Percentiles rank a stretch among this genome's conserved stretches.
Conservation (phyloP, 2,329 filamentous ascomycete genomes). For the Fusarium stilboides region DNA sequence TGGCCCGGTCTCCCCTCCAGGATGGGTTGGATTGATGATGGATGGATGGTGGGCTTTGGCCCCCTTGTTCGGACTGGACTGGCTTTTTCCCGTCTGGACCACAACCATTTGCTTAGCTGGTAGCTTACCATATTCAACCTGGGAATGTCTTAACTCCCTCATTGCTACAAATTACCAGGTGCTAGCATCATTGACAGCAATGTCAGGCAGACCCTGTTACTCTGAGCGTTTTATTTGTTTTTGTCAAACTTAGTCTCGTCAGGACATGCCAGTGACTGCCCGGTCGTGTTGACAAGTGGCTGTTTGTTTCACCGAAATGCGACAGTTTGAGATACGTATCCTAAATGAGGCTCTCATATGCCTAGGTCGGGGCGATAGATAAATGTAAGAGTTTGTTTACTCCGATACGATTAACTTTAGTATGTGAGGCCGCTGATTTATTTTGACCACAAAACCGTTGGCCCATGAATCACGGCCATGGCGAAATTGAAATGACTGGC, state of each 20-base stretch:
- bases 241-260: constrained; percentile 13
- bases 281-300: constrained; percentile 10
- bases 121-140: constrained; percentile 27
- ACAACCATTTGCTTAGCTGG: constrained; percentile 30
- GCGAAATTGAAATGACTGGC: constrained; percentile 38
- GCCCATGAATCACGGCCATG: constrained; percentile 24
- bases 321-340: constrained; percentile 20
- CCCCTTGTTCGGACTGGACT: constrained; percentile 29
- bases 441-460: constrained; percentile 12
- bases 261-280: constrained; percentile 31
- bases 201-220: constrained; percentile 15
- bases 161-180: constrained; percentile 44
- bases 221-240: constrained; percentile 18
- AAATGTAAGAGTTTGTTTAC: background rate
- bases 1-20: constrained; percentile 27
- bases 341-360: constrained; percentile 29
- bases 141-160: constrained; percentile 49
- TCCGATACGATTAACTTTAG: background rate
- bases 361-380: background rate
- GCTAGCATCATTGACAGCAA: constrained; percentile 17
- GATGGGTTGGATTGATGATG: constrained; percentile 37
- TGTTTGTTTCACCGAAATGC: constrained; percentile 17
- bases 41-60: constrained; percentile 46
- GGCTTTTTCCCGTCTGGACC: constrained; percentile 28
- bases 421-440: background rate